phyloP scores from a whole-genome alignment of 768 basidiomycete genomes.

The Tricholoma hemisulphureum region DNA sequence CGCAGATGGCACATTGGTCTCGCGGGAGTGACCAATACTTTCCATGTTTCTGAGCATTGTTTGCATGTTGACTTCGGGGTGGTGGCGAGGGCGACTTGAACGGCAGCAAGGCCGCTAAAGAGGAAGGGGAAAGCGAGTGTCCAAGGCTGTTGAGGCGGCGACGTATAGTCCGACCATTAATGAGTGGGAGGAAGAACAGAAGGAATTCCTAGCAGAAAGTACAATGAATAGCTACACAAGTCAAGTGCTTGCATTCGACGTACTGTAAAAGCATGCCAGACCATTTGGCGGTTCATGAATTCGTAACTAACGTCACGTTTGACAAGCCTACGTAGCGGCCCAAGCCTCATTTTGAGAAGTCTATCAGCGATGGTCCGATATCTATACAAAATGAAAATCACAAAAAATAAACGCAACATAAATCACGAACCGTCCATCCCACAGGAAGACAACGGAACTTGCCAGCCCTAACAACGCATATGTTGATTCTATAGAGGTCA shows the following conservation, averaged over 20 bases:
- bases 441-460: conserved; percentile 84
- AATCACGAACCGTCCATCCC: conserved; percentile 67
- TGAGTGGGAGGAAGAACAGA: conserved; percentile 84
- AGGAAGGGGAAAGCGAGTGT: conserved; percentile 28
- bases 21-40: conserved; percentile 68
- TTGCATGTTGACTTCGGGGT: background rate
- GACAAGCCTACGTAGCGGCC: conserved; percentile 65
- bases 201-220: conserved; percentile 76
- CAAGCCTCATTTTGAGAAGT: conserved; percentile 68
- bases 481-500: conserved; percentile 65
- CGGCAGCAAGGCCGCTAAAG: conserved; percentile 31
- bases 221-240: background rate
- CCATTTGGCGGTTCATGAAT: conserved; percentile 99
- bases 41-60: conserved; percentile 39
- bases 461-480: conserved; percentile 61
- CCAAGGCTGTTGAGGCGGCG: conserved; percentile 47
- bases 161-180: conserved; percentile 66
- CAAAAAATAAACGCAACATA: background rate
- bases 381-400: conserved; percentile 38
- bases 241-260: conserved; percentile 23
- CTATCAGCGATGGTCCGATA: conserved; percentile 85
- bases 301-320: conserved; percentile 93
- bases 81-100: conserved; percentile 8
- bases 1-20: conserved; percentile 89
- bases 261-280: conserved; percentile 98